Base-by-base conservation (phyloP, 1,284 basidiomycete genomes). In the Austroboletus novae-zelandiae region DNA sequence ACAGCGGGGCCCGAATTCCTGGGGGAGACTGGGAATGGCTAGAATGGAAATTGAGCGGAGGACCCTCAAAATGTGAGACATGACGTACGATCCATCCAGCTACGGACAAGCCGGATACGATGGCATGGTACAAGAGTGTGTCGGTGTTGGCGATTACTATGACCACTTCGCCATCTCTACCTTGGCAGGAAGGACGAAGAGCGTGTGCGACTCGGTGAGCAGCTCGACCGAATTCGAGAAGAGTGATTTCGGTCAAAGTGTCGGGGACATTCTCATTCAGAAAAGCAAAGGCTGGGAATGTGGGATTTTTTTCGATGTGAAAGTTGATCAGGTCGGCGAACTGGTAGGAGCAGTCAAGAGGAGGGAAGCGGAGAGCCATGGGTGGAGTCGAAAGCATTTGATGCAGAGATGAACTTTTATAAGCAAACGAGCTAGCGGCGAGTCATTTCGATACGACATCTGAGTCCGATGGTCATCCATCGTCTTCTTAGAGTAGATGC, bases 11-110 rank as follows among this genome's bases (percentile, higher is more conserved):
- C 55, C 3, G 70, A 63, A 31, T 73, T 73, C 17, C 71, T 60
- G 1, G 60, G 59, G 0, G 71, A 72, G 1, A 61, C 62, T 0
- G 61, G 63, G 43, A 74, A 72, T 5, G 71, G 71, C 71, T 72
- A 45, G n/a, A 36, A 1, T 2, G 4, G 8, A 29, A 27, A 20
- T 8, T 51, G 40, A 53, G 41, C 42, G 36, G 7, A 9, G 4
- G 4, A 9, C 9, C 2, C 2, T 18, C 39, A 13, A 23, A n/a
- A 25, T 5, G n/a, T 9, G 18, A 4, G 53, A 56, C 15, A 43
- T 14, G 20, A 44, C 48, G 5, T 34, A 70, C 68, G n/a, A 63
- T 57, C n/a, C 60, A 54, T 36, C 72, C 70, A 10, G 70, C 62
- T 6, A 61, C 39, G 0, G 59, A 62, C 11, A 72, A 45, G 5